Evolutionary conservation across 352 stramenopile species (phyloP).

Genomic region (Elongisporangium anandrum): DNA sequence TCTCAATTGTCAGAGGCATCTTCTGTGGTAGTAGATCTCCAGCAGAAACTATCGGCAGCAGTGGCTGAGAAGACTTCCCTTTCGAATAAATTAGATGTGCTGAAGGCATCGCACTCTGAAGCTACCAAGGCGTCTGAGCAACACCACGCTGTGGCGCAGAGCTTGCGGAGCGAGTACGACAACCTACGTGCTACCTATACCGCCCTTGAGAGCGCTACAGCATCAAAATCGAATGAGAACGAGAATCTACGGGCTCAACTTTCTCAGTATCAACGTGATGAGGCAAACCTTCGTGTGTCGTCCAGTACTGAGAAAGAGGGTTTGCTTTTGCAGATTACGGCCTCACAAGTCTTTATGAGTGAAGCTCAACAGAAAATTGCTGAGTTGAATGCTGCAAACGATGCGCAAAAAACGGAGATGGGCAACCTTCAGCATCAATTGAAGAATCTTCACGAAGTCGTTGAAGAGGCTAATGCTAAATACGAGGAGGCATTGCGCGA

Average conservation of each 20-base stretch:
- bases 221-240: not conserved
- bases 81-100: not conserved
- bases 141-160: not conserved
- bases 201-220: not conserved
- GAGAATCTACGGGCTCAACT: not conserved
- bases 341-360: not conserved
- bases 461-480: conserved; percentile 56
- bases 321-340: not conserved
- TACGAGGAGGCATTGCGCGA: conserved; percentile 50
- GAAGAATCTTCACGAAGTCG: conserved; percentile 60
- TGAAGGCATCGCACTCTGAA: not conserved
- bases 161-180: not conserved
- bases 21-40: not conserved
- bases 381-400: conserved; percentile 9
- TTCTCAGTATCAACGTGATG: not conserved
- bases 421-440: conserved; percentile 44
- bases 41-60: conserved; percentile 3
- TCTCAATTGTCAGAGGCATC: not conserved
- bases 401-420: conserved; percentile 9
- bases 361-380: not conserved
- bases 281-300: not conserved
- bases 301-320: not conserved
- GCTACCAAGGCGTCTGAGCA: not conserved
- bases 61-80: not conserved
- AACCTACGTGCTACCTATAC: not conserved